Base-by-base conservation (phyloP, 345 rosid genomes). In the Aurinia saxatilis region DNA sequence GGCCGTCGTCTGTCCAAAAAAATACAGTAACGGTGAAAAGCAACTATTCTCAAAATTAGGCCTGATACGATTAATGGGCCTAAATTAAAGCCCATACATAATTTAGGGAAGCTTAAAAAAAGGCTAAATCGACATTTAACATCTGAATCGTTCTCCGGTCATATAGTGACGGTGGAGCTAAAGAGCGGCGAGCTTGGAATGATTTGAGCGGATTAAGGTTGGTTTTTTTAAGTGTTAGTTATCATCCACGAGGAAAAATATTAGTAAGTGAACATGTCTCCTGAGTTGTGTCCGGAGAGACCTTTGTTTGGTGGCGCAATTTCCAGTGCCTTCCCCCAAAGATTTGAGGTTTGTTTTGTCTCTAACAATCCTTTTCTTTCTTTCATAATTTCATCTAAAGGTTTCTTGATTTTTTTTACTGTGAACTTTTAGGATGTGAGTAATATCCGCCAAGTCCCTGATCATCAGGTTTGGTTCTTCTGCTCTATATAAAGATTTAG, bases 141-240 rank as follows among this genome's bases (percentile, higher is more conserved):
- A 35, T 52, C 55, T 12, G 60, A 50, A 44, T 56, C 56, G n/a
- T n/a, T 54, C 23, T 63, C 92, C 0, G 96, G 96, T 9, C 96
- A 85, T 55, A 54, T 88, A 3, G 96, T 88, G 31, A 85, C 96
- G 45, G 92, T 88, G 52, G 96, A 88, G 83, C 80, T 88, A 13
- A 88, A 88, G 77, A 85, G 90, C 65, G 92, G 96, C 11, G 96
- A 88, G 80, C 90, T 83, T 16, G n/a, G n/a, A n/a, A n/a, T n/a
- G n/a, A n/a, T n/a, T n/a, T n/a, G n/a, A n/a, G n/a, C n/a, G n/a
- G n/a, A n/a, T n/a, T n/a, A n/a, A n/a, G n/a, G n/a, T n/a, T n/a
- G n/a, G n/a, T n/a, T n/a, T n/a, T n/a, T n/a, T n/a, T n/a, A n/a
- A n/a, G n/a, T n/a, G n/a, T n/a, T n/a, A n/a, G n/a, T n/a, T n/a